These are phyloP conservation scores for Coelastrella sp. DNA, from an alignment of 139 green algal species.

Conservation along the genomic window DNA sequence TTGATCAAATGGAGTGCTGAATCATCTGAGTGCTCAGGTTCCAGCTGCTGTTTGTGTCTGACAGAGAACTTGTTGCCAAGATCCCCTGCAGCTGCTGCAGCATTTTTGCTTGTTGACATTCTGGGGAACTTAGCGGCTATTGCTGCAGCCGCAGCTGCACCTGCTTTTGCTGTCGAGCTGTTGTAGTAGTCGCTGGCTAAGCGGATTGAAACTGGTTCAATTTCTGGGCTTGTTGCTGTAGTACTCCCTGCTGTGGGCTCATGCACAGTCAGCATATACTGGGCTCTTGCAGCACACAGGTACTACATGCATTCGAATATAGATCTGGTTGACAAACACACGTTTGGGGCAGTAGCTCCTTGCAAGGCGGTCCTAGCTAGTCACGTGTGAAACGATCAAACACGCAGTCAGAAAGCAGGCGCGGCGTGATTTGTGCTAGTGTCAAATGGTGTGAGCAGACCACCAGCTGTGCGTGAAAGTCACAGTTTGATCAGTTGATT, in stretches of 20 bases:
- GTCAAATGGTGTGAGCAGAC: too few species aligned
- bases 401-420: too few species aligned
- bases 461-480: too few species aligned
- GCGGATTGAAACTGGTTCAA: background rate
- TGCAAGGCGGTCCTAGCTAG: too few species aligned
- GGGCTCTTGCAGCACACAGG: background rate
- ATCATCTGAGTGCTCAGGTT: background rate
- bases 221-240: background rate
- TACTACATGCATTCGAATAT: background rate
- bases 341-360: background rate
- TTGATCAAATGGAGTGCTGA: constrained; percentile 1
- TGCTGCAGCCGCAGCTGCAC: constrained; percentile 4
- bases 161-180: background rate
- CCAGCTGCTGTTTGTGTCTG: background rate
- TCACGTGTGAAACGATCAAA: too few species aligned
- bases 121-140: background rate
- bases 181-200: background rate
- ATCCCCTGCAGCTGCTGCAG: background rate
- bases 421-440: too few species aligned
- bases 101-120: background rate
- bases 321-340: background rate
- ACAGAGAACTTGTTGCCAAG: background rate
- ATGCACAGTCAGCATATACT: background rate
- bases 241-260: constrained; percentile 38
- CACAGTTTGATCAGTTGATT: too few species aligned